Evolutionary conservation across 2,329 filamentous ascomycete species (phyloP).

Genomic region (Colletotrichum cereale): DNA sequence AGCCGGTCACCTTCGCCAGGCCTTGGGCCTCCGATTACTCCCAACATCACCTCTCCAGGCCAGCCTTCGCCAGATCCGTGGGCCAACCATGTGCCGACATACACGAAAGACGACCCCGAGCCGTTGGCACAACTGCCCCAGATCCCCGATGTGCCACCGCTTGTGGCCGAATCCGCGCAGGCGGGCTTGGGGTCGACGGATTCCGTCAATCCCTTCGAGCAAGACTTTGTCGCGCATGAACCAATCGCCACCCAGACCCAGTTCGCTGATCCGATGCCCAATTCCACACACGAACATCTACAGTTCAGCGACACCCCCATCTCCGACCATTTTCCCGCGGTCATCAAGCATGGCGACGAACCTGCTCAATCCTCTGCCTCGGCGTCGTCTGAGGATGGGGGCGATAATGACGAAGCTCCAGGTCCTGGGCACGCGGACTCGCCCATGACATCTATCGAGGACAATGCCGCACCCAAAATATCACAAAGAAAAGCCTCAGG

Average conservation of each 20-base stretch:
- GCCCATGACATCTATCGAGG: constrained; percentile 60
- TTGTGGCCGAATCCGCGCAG: constrained; percentile 18
- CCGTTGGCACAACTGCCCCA: constrained; percentile 39
- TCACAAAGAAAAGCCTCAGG: constrained; percentile 36
- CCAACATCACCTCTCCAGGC: constrained; percentile 49
- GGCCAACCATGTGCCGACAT: constrained; percentile 50
- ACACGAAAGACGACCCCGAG: constrained; percentile 40
- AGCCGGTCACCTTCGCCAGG: constrained; percentile 53
- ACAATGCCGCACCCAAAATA: constrained; percentile 45
- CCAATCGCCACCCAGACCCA: neutral
- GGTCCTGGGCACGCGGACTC: constrained; percentile 49
- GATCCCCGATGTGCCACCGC: constrained; percentile 41
- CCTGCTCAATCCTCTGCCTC: constrained; percentile 10
- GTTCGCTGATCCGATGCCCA: neutral
- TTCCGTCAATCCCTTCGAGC: neutral
- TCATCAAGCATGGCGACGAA: neutral
- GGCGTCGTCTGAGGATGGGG: constrained; percentile 44
- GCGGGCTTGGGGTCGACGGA: neutral
- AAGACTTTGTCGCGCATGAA: neutral
- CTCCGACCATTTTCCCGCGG: neutral
- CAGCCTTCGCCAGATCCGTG: constrained; percentile 58
- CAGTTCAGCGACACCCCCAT: constrained; percentile 1
- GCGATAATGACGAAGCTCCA: constrained; percentile 41
- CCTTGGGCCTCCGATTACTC: constrained; percentile 47
- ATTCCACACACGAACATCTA: constrained; percentile 22